Evolutionary conservation across 106 monocot species (phyloP).

Genomic region (Dendrobium catenatum): DNA sequence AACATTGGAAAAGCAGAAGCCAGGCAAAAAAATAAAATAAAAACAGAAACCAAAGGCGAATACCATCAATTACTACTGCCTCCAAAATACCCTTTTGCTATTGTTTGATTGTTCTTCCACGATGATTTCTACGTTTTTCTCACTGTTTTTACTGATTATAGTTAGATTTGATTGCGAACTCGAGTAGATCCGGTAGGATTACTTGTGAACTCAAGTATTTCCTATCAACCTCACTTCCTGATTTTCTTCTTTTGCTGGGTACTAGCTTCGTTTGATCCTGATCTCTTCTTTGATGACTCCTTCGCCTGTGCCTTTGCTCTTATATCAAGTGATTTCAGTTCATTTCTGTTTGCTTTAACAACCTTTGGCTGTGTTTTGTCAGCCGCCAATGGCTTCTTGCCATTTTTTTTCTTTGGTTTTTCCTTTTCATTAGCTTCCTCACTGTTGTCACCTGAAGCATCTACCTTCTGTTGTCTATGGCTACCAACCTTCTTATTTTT

Average conservation of each 20-base stretch:
- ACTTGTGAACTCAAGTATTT: too few relatives aligned
- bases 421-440: constrained; percentile 3
- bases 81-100: background rate
- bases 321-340: background rate
- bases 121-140: too few relatives aligned
- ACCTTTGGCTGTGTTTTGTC: background rate
- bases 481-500: background rate
- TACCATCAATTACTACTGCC: background rate
- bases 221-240: background rate
- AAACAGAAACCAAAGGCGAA: background rate
- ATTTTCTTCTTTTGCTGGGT: background rate
- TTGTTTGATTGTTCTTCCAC: too few relatives aligned
- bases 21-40: background rate
- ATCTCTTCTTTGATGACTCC: background rate
- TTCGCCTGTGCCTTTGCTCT: background rate
- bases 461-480: constrained; percentile 2
- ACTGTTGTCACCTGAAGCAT: background rate
- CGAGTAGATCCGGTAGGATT: too few relatives aligned
- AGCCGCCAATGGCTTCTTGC: background rate
- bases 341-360: background rate
- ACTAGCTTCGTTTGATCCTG: background rate
- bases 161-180: too few relatives aligned
- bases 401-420: constrained; percentile 1
- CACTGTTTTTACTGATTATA: too few relatives aligned
- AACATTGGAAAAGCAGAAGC: too few relatives aligned